phyloP scores from a whole-genome alignment of 2,329 filamentous ascomycete genomes.

The Pseudogymnoascus sp. region DNA sequence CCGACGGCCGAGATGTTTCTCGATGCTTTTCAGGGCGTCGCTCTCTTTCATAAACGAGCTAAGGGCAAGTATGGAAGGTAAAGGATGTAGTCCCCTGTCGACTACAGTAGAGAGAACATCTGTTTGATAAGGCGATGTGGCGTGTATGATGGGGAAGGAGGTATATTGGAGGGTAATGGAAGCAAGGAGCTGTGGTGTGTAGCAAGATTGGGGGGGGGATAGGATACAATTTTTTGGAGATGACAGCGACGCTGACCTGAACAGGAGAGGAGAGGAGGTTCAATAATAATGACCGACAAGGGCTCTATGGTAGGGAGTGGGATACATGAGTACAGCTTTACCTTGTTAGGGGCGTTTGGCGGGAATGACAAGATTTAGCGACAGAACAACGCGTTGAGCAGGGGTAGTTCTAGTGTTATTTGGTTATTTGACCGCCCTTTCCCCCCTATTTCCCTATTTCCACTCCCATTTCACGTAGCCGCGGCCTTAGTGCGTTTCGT shows the following conservation, averaged over 20 bases:
- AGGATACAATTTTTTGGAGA: not conserved
- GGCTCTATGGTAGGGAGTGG: not conserved
- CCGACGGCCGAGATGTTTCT: not conserved
- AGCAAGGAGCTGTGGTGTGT: not conserved
- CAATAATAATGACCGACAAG: slow-evolving; percentile 3
- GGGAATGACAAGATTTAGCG: slow-evolving; percentile 1
- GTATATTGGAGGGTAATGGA: not conserved
- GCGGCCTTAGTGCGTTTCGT: slow-evolving; percentile 4
- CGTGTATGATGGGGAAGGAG: not conserved
- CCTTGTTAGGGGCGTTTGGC: not conserved
- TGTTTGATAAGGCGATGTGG: not conserved
- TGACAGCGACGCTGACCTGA: not conserved
- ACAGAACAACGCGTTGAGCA: not conserved
- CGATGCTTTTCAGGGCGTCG: not conserved
- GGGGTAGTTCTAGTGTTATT: not conserved
- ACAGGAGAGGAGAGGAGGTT: slow-evolving; percentile 5
- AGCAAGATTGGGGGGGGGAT: not conserved
- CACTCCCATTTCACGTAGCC: not conserved
- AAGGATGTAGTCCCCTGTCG: slow-evolving; percentile 4
- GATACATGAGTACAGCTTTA: not conserved
- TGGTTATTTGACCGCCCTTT: not conserved
- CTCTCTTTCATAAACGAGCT: not conserved
- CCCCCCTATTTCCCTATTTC: not conserved
- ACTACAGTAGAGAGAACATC: slow-evolving; percentile 4
- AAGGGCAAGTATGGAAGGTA: not conserved